These are phyloP conservation scores for Aquilaria malaccensis DNA, from an alignment of 345 rosid species.

Conservation along the genomic window DNA sequence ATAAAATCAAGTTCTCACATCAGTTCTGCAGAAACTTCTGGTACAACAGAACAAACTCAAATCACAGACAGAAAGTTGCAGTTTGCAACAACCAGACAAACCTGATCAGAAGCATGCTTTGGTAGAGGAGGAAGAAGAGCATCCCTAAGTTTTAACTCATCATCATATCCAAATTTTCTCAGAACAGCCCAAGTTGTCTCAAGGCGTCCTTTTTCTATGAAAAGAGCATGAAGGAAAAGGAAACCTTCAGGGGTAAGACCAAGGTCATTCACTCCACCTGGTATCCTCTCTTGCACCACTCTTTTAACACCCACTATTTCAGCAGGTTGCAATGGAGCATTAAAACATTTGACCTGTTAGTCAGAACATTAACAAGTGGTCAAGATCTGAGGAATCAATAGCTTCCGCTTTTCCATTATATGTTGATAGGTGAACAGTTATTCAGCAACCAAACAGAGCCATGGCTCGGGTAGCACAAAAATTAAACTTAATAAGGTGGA, in stretches of 20 bases:
- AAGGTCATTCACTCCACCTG: slow-evolving; percentile 64
- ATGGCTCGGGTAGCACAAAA: background rate
- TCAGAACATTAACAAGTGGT: slow-evolving; percentile 14
- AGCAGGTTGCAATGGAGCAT: slow-evolving; percentile 66
- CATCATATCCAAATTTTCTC: slow-evolving; percentile 72
- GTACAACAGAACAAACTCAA: too few relatives aligned
- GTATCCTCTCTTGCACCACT: slow-evolving; percentile 75
- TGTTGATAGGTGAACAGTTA: too few relatives aligned
- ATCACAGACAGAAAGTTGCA: too few relatives aligned
- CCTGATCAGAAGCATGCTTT: slow-evolving; percentile 79
- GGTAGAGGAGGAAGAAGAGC: slow-evolving; percentile 51
- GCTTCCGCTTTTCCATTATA: background rate
- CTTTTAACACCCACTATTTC: slow-evolving; percentile 72
- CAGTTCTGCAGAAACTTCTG: too few relatives aligned
- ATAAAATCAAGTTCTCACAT: too few relatives aligned
- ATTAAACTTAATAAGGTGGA: background rate
- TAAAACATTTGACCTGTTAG: slow-evolving; percentile 65
- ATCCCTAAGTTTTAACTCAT: slow-evolving; percentile 54
- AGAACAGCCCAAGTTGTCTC: slow-evolving; percentile 84
- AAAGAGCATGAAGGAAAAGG: slow-evolving; percentile 66
- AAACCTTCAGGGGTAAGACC: slow-evolving; percentile 82
- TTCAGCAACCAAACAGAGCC: too few relatives aligned
- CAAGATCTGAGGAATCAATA: slow-evolving; percentile 12
- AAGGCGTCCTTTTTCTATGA: slow-evolving; percentile 72
- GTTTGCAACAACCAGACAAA: slow-evolving; percentile 3